A percentile compares a stretch with the other conserved stretches of the same genome.
These are phyloP conservation scores for Circinella minor DNA, from an alignment of 371 early-diverging fungal genomes.

Conservation along the genomic window DNA sequence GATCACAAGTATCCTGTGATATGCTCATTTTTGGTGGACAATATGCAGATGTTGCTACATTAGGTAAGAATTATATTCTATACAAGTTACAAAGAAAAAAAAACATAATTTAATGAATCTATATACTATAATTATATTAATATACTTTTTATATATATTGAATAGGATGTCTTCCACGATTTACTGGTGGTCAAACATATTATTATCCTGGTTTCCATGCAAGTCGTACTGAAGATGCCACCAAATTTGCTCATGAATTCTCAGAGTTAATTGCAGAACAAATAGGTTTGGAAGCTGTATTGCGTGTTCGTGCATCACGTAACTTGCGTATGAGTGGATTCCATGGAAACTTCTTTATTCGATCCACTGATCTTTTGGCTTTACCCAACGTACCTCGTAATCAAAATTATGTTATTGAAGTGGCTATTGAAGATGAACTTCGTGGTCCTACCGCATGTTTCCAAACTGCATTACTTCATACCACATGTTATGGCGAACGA, in stretches of 20 bases:
- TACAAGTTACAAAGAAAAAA: too few species aligned
- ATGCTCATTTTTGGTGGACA: conserved; percentile 74
- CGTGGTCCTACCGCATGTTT: conserved; percentile 84
- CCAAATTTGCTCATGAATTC: conserved; percentile 90
- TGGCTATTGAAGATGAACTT: conserved; percentile 85
- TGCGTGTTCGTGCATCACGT: conserved; percentile 92
- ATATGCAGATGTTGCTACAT: conserved; percentile 65
- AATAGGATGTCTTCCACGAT: conserved; percentile 76
- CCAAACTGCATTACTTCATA: conserved; percentile 97
- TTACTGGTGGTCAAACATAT: conserved; percentile 94
- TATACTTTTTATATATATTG: too few species aligned
- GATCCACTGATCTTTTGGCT: conserved; percentile 92
- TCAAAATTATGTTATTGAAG: conserved; percentile 92
- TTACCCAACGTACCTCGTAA: conserved; percentile 95
- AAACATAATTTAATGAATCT: too few species aligned
- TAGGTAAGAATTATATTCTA: conserved; percentile 52
- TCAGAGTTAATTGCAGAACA: conserved; percentile 80
- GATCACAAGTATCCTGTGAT: conserved; percentile 91
- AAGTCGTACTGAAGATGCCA: conserved; percentile 80
- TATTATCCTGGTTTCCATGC: conserved; percentile 97
- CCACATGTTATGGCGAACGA: conserved; percentile 83
- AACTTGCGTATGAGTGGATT: conserved; percentile 87
- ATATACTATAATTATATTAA: too few species aligned
- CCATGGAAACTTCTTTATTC: conserved; percentile 96
- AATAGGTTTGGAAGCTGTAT: conserved; percentile 93